Conservation (phyloP, 371 early-diverging fungal species). For the Blakeslea trispora region DNA sequence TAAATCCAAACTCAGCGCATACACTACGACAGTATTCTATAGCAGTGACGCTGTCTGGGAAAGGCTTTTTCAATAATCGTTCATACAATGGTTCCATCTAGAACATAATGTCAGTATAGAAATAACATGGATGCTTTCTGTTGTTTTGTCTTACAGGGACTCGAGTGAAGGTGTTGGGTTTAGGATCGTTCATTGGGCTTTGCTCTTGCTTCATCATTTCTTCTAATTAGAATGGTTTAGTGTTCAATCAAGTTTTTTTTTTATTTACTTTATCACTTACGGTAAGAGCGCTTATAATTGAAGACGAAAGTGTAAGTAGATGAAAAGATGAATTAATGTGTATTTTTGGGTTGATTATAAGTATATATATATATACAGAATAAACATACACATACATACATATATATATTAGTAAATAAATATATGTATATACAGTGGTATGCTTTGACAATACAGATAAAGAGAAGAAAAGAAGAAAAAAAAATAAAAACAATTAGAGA, state of each 20-base stretch:
- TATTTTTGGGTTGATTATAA: background rate
- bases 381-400: conserved; percentile 2
- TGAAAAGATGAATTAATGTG: conserved; percentile 1
- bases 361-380: conserved; percentile 3
- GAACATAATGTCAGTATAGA: background rate
- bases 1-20: conserved; percentile 46
- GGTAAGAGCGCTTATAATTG: background rate
- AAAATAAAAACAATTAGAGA: conserved; percentile 5
- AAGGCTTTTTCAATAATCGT: conserved; percentile 33
- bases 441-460: background rate
- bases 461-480: conserved; percentile 8
- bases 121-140: background rate
- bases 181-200: conserved; percentile 11
- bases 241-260: background rate
- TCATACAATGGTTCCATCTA: conserved; percentile 50
- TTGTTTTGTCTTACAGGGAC: conserved; percentile 27
- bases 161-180: conserved; percentile 16
- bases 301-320: conserved; percentile 7
- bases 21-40: conserved; percentile 42
- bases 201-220: conserved; percentile 20
- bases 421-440: background rate
- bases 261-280: background rate
- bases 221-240: background rate
- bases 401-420: background rate
- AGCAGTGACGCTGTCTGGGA: conserved; percentile 37